phyloP scores from a whole-genome alignment of 768 basidiomycete genomes.

The Trametes punicea region DNA sequence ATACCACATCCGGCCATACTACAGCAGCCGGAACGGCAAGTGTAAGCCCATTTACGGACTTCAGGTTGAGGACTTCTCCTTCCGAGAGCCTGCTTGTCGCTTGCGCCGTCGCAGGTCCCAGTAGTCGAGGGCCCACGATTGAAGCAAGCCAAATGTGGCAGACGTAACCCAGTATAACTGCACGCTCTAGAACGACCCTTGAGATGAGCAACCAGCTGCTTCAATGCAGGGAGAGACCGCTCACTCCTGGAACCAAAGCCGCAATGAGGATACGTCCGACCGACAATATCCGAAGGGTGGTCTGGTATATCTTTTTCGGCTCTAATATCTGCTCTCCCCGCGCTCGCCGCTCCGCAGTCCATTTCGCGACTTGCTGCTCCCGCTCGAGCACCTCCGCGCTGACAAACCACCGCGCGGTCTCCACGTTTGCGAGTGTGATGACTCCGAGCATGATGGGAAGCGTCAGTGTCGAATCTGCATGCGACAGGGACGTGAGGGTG shows the following conservation, averaged over 20 bases:
- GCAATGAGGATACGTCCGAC: slow-evolving; percentile 66
- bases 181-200: slow-evolving; percentile 48
- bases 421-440: slow-evolving; percentile 75
- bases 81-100: slow-evolving; percentile 1
- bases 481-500: slow-evolving; percentile 65
- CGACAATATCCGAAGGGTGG: slow-evolving; percentile 52
- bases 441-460: slow-evolving; percentile 72
- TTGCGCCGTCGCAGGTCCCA: slow-evolving; percentile 43
- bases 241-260: slow-evolving; percentile 68
- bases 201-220: slow-evolving; percentile 1
- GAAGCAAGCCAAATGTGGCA: slow-evolving; percentile 66
- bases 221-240: slow-evolving; percentile 21
- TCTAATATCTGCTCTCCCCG: slow-evolving; percentile 44
- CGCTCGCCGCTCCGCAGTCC: slow-evolving; percentile 42
- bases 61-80: slow-evolving; percentile 1
- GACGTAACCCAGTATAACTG: slow-evolving; percentile 78
- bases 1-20: background rate
- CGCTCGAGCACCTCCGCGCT: slow-evolving; percentile 54
- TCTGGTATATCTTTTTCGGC: slow-evolving; percentile 51
- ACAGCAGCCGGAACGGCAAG: background rate
- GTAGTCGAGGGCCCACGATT: slow-evolving; percentile 73
- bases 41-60: background rate
- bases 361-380: slow-evolving; percentile 44
- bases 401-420: slow-evolving; percentile 72
- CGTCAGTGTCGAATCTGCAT: slow-evolving; percentile 66